Base-by-base conservation (phyloP, 495 filamentous ascomycete genomes). In the Cryomyces minteri region DNA sequence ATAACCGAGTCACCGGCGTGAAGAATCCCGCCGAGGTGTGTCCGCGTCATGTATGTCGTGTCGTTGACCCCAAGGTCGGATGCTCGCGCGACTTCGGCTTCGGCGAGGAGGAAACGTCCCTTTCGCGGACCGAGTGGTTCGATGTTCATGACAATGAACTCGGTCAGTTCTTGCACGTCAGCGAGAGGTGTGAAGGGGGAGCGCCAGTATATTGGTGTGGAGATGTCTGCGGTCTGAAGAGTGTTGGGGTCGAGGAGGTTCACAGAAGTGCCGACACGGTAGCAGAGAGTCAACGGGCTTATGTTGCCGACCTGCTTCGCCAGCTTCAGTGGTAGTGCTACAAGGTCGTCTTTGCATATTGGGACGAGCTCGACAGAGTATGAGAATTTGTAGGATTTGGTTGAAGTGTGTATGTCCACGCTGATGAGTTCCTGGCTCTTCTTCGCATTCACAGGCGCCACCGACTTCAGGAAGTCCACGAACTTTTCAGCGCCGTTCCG, bases 131-230 rank as follows among this genome's bases (percentile, higher is more conserved):
- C 84, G 0, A 78, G 66, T 1, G 80, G 76, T 55, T 96, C 92
- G 48, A 94, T 92, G 56, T 99, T 88, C 67, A 99, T 79, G 12
- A 99, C 68, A 38, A 95, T 78, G 57, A 95, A 96, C 57, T 99
- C 92, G 30, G 80, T 76, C 12, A 99, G 68, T 25, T 90, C 79
- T 39, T 82, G 74, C 6, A 86, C 76, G 53, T 94, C 88, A 0
- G 90, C 83, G 4, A 99, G 68, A 2, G 78, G 73, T 25, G 59
- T 64, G 67, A 99, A 95, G 0, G 92, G 92, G 0, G 76, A 64
- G 14, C 88, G 73, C 88, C 88, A 99, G 65, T 87, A 99, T 12
- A 79, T 67, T 0, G 73, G 69, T 5, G 84, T 74, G 49, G 77
- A 79, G 40, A 96, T 65, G 43, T 96, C 90, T 28, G 87, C 74